These are phyloP conservation scores for Apiospora pterosperma DNA, from an alignment of 2,329 filamentous ascomycete genomes.

Conservation along the genomic window DNA sequence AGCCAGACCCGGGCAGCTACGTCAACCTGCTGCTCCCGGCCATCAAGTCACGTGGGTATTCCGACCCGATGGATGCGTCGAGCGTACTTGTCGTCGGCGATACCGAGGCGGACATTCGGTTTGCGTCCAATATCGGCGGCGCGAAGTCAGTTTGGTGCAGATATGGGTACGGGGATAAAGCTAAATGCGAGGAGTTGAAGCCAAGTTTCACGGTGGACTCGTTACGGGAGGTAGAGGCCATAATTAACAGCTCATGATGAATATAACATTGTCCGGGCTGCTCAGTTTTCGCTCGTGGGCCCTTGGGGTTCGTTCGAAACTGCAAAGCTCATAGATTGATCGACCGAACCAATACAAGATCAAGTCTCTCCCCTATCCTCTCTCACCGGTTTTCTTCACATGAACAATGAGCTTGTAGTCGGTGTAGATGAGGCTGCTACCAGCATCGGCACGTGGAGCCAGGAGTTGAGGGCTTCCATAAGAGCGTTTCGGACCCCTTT, in stretches of 20 bases:
- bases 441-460: background rate
- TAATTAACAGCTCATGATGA: background rate
- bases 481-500: background rate
- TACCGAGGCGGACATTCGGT: conserved; percentile 13
- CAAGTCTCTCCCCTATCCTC: background rate
- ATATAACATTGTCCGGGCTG: no score
- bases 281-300: no score
- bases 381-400: background rate
- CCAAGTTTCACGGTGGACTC: background rate
- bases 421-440: background rate
- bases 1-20: conserved; percentile 12
- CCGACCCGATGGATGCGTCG: background rate
- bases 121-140: conserved; percentile 13
- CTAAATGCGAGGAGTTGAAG: background rate
- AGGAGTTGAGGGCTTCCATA: background rate
- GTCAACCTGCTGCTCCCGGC: conserved; percentile 10
- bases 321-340: no score
- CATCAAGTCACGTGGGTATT: background rate
- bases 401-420: background rate
- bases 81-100: conserved; percentile 14
- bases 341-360: no score
- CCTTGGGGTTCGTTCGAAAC: no score
- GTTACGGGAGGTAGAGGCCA: background rate
- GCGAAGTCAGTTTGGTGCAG: conserved; percentile 12
- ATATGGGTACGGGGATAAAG: conserved; percentile 5